Percentiles rank a stretch among this genome's conserved stretches.
phyloP scores from a whole-genome alignment of 305 asterid genomes.

The Solanum chacoense region DNA sequence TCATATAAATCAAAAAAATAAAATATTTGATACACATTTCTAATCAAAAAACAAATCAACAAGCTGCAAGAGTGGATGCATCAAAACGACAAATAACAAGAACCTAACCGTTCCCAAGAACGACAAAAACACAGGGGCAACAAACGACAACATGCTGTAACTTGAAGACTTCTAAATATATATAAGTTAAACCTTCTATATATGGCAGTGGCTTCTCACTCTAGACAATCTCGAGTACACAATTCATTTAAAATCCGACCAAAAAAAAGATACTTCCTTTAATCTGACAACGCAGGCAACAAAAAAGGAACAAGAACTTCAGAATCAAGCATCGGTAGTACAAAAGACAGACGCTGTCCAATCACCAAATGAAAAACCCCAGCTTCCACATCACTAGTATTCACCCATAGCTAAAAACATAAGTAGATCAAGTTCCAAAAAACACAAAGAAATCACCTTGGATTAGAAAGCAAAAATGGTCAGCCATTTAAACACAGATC shows the following conservation, averaged over 20 bases:
- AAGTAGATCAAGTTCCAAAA: not conserved
- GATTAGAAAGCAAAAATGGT: not conserved
- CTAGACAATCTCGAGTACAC: not conserved
- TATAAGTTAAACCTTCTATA: not conserved
- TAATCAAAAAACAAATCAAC: not conserved
- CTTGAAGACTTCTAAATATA: not conserved
- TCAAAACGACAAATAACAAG: not conserved
- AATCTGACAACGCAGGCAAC: not conserved
- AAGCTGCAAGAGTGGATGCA: not conserved
- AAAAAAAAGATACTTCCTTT: not conserved
- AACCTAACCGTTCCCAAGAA: not conserved
- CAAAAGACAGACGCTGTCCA: not conserved
- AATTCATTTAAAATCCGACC: not conserved
- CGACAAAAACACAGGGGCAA: not conserved
- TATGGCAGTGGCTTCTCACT: not conserved
- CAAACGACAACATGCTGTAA: not conserved
- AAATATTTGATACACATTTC: not conserved
- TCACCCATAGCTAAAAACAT: not conserved
- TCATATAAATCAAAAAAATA: not conserved
- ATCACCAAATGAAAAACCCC: not conserved
- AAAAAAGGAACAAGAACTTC: not conserved
- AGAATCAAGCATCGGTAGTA: not conserved
- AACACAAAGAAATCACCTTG: not conserved
- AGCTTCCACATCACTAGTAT: not conserved
- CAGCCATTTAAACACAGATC: not conserved